phyloP scores from a whole-genome alignment of 1,284 basidiomycete genomes.

The Boletus albobrunnescens region DNA sequence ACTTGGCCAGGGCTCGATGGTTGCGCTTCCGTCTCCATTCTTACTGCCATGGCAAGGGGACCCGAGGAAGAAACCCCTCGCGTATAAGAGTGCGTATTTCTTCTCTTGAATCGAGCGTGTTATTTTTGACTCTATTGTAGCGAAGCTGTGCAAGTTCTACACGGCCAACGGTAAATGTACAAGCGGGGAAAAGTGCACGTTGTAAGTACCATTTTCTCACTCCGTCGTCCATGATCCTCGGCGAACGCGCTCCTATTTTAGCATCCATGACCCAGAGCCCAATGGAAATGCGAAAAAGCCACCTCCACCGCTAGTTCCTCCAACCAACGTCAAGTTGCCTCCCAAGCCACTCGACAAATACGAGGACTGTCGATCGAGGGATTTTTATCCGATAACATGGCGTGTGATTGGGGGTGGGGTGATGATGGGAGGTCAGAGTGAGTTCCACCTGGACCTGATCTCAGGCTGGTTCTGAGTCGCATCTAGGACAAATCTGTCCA shows the following conservation, averaged over 20 bases:
- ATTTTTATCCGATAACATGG: conserved; percentile 42
- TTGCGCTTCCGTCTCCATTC: conserved; percentile 1
- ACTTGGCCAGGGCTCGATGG: conserved; percentile 4
- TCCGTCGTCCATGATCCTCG: not conserved
- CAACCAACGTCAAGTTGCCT: conserved; percentile 16
- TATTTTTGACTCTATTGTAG: conserved; percentile 38
- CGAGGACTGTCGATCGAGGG: conserved; percentile 23
- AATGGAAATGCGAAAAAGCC: not conserved
- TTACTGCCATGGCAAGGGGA: conserved; percentile 18
- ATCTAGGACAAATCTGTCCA: conserved; percentile 37
- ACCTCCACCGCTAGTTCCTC: not conserved
- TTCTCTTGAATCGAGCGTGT: not conserved
- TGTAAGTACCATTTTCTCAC: conserved; percentile 47
- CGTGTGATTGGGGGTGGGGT: conserved; percentile 49
- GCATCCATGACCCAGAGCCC: conserved; percentile 36
- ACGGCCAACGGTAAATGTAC: conserved; percentile 46
- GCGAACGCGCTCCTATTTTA: conserved; percentile 14
- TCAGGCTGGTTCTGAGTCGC: not conserved
- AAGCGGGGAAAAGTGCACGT: conserved; percentile 62
- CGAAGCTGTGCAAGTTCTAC: conserved; percentile 65
- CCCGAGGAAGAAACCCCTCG: conserved; percentile 18
- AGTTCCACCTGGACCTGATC: conserved; percentile 13
- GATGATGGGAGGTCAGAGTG: conserved; percentile 44
- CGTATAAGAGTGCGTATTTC: conserved; percentile 28
- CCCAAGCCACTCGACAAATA: conserved; percentile 23